Evolutionary conservation across 768 basidiomycete genomes (phyloP).

Genomic region (Xerocomus potaroensis): DNA sequence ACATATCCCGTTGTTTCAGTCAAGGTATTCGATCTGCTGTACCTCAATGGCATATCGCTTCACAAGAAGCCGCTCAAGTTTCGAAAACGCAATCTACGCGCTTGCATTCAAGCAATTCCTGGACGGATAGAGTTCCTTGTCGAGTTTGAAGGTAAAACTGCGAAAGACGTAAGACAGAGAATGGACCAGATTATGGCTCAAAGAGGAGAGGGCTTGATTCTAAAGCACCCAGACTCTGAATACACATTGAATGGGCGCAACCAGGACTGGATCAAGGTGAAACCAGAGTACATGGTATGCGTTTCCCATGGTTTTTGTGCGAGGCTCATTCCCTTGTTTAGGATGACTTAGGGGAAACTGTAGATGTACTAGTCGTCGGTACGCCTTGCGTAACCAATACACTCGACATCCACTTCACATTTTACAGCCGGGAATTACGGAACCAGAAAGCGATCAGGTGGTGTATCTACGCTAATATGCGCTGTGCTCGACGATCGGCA

Average conservation of each 20-base stretch:
- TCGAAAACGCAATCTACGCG: constrained; percentile 73
- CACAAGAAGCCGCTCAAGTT: constrained; percentile 66
- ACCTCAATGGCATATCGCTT: constrained; percentile 79
- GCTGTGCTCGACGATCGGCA: constrained; percentile 79
- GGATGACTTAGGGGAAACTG: constrained; percentile 91
- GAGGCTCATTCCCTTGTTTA: constrained; percentile 26
- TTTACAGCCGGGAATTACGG: constrained; percentile 83
- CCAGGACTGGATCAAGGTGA: constrained; percentile 93
- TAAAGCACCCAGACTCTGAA: constrained; percentile 78
- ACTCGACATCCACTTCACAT: background rate
- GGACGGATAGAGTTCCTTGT: constrained; percentile 80
- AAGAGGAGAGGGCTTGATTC: constrained; percentile 89
- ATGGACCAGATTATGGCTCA: constrained; percentile 82
- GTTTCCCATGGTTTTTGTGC: too few species aligned
- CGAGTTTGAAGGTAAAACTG: constrained; percentile 70
- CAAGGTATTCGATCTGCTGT: constrained; percentile 94
- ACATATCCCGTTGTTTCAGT: constrained; percentile 45
- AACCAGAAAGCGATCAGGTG: constrained; percentile 77
- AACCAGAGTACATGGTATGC: constrained; percentile 81
- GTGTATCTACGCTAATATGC: constrained; percentile 85
- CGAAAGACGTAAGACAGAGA: constrained; percentile 72
- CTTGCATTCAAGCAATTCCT: constrained; percentile 60
- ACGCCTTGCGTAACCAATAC: constrained; percentile 20
- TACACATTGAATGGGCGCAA: constrained; percentile 88
- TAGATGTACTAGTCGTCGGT: constrained; percentile 91